Evolutionary conservation across 78 protist species (phyloP), one percentile per base, ranked within the genome.

Genomic region (Monosiga brevicollis): DNA sequence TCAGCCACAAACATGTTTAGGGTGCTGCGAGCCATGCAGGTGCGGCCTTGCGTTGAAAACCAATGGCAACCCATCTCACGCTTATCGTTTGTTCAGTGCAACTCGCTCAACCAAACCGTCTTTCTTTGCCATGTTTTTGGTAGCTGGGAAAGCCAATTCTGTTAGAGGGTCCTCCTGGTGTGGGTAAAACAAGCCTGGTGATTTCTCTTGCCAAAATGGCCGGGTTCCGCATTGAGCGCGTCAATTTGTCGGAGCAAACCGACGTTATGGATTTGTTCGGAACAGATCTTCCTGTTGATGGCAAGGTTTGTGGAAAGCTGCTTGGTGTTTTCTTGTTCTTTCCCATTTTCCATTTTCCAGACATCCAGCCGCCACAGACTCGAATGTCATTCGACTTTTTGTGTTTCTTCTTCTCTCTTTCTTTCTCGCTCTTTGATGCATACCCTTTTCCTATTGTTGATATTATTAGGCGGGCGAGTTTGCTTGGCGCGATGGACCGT

Each of bases 241-340:
- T 99, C 87, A 99, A 99, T 84, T 90, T 99, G n/a, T 91, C 97
- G 0, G 99, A 98, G 42, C 99, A 99, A 89, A 96, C 99, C 1
- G 99, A 99, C 83, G 83, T 99, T 62, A 88, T 88, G 94, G 99
- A 99, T 71, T 85, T 99, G 80, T 84, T 99, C 15, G 99, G 99
- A 0, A 34, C 95, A 0, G 98, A 95, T 73, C 82, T 97, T 22
- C 99, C 99, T 24, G 92, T 83, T 20, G 97, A 91, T 35, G 95
- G 94, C n/a, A 77, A 80, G 76, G n/a, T n/a, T n/a, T n/a, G n/a
- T n/a, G n/a, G n/a, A n/a, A n/a, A n/a, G n/a, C n/a, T n/a, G n/a
- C n/a, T n/a, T n/a, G n/a, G n/a, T n/a, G n/a, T n/a, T n/a, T n/a
- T n/a, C n/a, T n/a, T n/a, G n/a, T n/a, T n/a, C n/a, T n/a, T n/a